Evolutionary conservation across 495 filamentous ascomycete genomes (phyloP).

Genomic region (Penicillium atrosanguineum): DNA sequence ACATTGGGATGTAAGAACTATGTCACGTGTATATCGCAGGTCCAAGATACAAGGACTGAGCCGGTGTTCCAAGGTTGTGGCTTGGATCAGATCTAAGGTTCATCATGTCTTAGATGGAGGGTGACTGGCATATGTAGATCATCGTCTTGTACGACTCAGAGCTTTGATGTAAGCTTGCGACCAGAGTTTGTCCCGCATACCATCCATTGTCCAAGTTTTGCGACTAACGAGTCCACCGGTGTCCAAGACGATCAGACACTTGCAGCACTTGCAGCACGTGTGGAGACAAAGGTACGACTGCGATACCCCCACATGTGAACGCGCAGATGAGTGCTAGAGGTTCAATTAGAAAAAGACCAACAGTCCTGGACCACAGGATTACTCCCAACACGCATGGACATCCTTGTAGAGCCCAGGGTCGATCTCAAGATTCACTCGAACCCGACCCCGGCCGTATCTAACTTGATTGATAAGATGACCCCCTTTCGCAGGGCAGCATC

Average conservation of each 20-base stretch:
- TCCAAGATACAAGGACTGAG: not conserved
- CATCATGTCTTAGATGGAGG: not conserved
- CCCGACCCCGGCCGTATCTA: slow-evolving; percentile 8
- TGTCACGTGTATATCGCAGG: not conserved
- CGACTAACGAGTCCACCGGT: not conserved
- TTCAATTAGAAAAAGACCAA: not conserved
- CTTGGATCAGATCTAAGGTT: not conserved
- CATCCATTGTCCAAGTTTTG: no score
- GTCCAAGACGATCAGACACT: not conserved
- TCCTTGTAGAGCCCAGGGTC: not conserved
- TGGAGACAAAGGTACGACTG: not conserved
- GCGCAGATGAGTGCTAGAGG: not conserved
- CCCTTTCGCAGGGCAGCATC: not conserved
- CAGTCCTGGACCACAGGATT: not conserved
- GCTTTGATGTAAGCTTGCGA: not conserved
- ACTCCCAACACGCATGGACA: not conserved
- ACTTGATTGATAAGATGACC: slow-evolving; percentile 14
- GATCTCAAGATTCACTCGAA: not conserved
- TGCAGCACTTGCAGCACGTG: not conserved
- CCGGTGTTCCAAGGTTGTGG: not conserved
- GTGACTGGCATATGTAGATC: not conserved
- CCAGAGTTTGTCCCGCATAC: not conserved
- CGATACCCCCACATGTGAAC: not conserved
- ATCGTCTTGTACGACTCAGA: not conserved
- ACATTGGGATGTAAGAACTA: not conserved